Evolutionary conservation across 139 green algal species (phyloP).

Genomic region (Coelastrella sp.): DNA sequence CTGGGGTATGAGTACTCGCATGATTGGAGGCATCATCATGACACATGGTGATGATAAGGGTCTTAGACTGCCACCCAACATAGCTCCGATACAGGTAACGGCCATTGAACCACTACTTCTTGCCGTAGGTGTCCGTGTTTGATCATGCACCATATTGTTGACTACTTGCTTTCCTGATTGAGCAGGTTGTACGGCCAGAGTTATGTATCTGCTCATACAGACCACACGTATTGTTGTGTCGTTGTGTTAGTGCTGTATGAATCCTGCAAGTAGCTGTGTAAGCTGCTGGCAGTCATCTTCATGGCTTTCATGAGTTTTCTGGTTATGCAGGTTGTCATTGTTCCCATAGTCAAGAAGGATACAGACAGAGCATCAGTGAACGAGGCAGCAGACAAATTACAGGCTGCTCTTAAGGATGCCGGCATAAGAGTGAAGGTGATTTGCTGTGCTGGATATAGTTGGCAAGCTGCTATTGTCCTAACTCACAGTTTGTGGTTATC

Average conservation of each 20-base stretch:
- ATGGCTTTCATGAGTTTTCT: neutral
- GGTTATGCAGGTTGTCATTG: conserved; percentile 86
- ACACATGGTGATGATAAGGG: conserved; percentile 97
- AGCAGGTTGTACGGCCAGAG: too few relatives aligned
- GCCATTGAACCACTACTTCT: too few relatives aligned
- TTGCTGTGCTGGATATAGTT: neutral
- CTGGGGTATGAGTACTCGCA: conserved; percentile 94
- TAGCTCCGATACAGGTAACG: conserved; percentile 95
- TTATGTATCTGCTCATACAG: too few relatives aligned
- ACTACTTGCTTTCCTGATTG: too few relatives aligned
- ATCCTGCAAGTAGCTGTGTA: too few relatives aligned
- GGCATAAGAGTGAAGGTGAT: conserved; percentile 85
- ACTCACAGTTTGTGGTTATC: neutral
- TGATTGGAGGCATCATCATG: conserved; percentile 99
- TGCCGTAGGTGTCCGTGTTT: too few relatives aligned
- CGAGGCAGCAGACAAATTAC: conserved; percentile 68
- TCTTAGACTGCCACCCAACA: conserved; percentile 87
- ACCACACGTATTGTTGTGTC: too few relatives aligned
- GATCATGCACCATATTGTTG: too few relatives aligned
- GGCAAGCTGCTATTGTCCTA: neutral
- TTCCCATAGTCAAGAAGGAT: conserved; percentile 95
- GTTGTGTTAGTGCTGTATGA: too few relatives aligned
- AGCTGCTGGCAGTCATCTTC: too few relatives aligned
- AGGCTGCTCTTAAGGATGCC: conserved; percentile 64
- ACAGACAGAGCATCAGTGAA: conserved; percentile 76